These are phyloP conservation scores for Cucumis sativus DNA, from an alignment of 306 rosid species.

Conservation along the genomic window DNA sequence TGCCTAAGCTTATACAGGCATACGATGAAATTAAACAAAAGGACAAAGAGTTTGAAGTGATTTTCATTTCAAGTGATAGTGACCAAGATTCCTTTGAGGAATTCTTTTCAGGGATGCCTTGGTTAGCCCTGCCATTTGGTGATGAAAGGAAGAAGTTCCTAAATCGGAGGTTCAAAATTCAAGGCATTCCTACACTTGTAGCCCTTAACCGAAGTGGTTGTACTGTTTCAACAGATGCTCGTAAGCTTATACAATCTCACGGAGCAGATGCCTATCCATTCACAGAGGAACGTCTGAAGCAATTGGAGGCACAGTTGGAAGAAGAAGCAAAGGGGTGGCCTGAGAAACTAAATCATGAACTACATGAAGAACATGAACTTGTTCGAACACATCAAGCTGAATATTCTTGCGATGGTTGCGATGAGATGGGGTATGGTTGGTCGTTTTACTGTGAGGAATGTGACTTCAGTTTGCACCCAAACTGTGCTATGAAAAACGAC, in stretches of 20 bases:
- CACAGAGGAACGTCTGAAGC: constrained; percentile 34
- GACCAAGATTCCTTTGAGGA: constrained; percentile 54
- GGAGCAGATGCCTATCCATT: constrained; percentile 72
- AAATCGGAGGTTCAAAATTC: constrained; percentile 39
- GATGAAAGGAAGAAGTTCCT: constrained; percentile 51
- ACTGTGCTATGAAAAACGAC: constrained; percentile 34
- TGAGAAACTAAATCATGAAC: constrained; percentile 29
- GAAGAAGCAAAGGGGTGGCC: constrained; percentile 59
- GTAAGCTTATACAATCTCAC: constrained; percentile 20
- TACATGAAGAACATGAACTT: constrained; percentile 49
- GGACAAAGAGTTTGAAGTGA: constrained; percentile 44
- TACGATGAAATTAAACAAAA: constrained; percentile 51
- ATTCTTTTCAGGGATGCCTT: constrained; percentile 60
- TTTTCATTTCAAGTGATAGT: constrained; percentile 62
- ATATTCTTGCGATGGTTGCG: constrained; percentile 33
- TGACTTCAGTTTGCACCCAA: constrained; percentile 51
- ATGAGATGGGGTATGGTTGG: constrained; percentile 32
- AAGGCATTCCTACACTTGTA: constrained; percentile 49
- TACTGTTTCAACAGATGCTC: constrained; percentile 49
- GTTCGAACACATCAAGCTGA: constrained; percentile 16
- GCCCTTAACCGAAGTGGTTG: constrained; percentile 53
- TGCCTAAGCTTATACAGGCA: constrained; percentile 52
- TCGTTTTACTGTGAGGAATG: constrained; percentile 50
- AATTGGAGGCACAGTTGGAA: constrained; percentile 30
- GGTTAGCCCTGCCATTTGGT: constrained; percentile 73